A percentile compares a stretch with the other conserved stretches of the same genome.
Conservation (phyloP, 2,329 filamentous ascomycete species). For the Phaeophleospora eucalypticola region DNA sequence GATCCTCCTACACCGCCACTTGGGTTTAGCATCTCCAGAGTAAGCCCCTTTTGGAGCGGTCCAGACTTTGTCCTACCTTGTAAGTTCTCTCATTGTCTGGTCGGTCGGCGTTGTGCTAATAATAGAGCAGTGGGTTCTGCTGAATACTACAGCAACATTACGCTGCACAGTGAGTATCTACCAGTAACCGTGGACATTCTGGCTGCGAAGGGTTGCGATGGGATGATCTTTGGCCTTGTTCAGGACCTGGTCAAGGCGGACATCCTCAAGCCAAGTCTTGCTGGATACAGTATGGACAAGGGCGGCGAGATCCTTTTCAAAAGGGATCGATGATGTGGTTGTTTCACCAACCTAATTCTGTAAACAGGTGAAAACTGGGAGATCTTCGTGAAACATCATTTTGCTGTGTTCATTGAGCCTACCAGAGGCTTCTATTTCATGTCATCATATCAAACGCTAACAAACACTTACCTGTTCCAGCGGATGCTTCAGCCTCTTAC, state of each 20-base stretch:
- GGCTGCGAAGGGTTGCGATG: slow-evolving; percentile 58
- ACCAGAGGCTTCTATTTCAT: neutral
- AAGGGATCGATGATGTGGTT: slow-evolving; percentile 4
- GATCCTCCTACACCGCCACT: slow-evolving; percentile 45
- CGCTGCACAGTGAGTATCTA: slow-evolving; percentile 47
- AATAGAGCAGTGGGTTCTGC: slow-evolving; percentile 35
- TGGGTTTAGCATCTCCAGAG: slow-evolving; percentile 44
- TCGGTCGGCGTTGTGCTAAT: too few relatives aligned
- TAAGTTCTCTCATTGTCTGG: slow-evolving; percentile 12
- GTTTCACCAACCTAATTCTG: neutral
- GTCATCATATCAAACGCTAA: neutral
- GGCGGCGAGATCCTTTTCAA: slow-evolving; percentile 41
- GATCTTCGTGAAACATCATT: neutral
- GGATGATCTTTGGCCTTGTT: slow-evolving; percentile 53
- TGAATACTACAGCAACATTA: slow-evolving; percentile 46
- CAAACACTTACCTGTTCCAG: neutral
- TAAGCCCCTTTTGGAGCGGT: slow-evolving; percentile 47
- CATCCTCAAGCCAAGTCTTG: slow-evolving; percentile 43
- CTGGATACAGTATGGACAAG: slow-evolving; percentile 40
- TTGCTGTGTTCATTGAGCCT: neutral
- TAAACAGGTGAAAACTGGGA: neutral
- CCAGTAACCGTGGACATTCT: slow-evolving; percentile 58
- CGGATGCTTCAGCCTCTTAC: too few relatives aligned
- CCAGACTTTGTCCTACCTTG: slow-evolving; percentile 46
- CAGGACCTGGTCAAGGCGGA: slow-evolving; percentile 49